Evolutionary conservation across 2,329 filamentous ascomycete species (phyloP), one percentile per base, ranked within the genome.

Genomic region (Cryoendolithus antarcticus): DNA sequence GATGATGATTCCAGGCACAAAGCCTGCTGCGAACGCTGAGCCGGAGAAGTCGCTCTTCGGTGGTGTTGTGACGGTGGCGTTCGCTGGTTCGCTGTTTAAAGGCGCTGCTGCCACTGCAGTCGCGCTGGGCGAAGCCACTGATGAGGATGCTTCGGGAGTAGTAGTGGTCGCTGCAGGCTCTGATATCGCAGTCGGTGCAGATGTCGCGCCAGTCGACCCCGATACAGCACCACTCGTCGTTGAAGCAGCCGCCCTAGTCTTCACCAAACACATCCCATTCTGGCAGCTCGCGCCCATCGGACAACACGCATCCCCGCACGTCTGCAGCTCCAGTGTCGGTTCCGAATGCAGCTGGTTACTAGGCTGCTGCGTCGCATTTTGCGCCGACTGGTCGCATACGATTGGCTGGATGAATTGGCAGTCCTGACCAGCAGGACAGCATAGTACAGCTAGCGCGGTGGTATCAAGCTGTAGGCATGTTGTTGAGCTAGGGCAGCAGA

Each of bases 211-310:
- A 11, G 30, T 34, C 29, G 45, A 39, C 5, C 24, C 34, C n/a
- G 32, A 9, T 4, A 34, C 24, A 6, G 19, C 3, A 6, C 3
- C 19, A 6, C 19, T 21, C 19, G 34, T 27, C 10, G 47, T 44
- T 6, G 45, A 41, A 19, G 44, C 40, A 6, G 44, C 11, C 9
- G 30, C 33, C 6, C 34, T 30, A 2, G 31, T 42, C 30, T 46
- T 36, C 48, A 62, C 65, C 7, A 65, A 55, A 50, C 81, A 86
- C 36, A 59, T 57, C 31, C 62, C 62, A 38, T 54, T 55, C 30
- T 69, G 59, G 61, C 82, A 88, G 1, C 64, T 62, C 60, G 80
- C 86, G 2, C 82, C 82, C 57, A 79, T 78, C 0, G 82, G 82
- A 54, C 82, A 88, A 59, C 82, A 88, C 39, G 48, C 58, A 11